A percentile compares a stretch with the other conserved stretches of the same genome.
Conservation (phyloP, 2,329 filamentous ascomycete species). For the Trichocomaceae sp. region DNA sequence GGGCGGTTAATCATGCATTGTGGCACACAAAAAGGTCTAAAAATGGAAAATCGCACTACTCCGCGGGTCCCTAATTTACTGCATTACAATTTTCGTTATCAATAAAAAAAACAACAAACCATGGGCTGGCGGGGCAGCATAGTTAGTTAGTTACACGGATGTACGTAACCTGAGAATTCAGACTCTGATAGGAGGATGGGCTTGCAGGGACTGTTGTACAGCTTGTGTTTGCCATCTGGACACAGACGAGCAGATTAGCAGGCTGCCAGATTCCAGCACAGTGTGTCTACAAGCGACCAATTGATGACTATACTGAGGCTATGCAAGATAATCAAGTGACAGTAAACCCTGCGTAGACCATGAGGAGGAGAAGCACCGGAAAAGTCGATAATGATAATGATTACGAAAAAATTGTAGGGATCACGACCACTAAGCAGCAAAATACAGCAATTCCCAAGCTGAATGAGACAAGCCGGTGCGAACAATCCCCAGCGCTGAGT, state of each 20-base stretch:
- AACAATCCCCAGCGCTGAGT: not conserved
- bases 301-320: not conserved
- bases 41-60: not conserved
- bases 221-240: not conserved
- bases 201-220: not conserved
- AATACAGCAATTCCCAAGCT: not conserved
- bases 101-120: not conserved
- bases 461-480: slow-evolving; percentile 1
- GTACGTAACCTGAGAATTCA: not conserved
- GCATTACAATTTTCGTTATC: not conserved
- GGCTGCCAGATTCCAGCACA: not conserved
- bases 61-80: not conserved
- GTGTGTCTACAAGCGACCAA: not conserved
- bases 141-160: not conserved
- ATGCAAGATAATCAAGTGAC: not conserved
- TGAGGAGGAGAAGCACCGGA: not conserved
- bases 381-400: not conserved
- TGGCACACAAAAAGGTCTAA: not conserved
- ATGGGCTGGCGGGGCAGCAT: not conserved
- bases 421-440: not conserved
- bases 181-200: not conserved
- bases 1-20: not conserved
- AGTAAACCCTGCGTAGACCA: not conserved
- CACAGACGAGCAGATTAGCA: not conserved
- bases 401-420: not conserved